Evolutionary conservation across 2,329 filamentous ascomycete species (phyloP).

Genomic region (Pleochaeta shiraiana): DNA sequence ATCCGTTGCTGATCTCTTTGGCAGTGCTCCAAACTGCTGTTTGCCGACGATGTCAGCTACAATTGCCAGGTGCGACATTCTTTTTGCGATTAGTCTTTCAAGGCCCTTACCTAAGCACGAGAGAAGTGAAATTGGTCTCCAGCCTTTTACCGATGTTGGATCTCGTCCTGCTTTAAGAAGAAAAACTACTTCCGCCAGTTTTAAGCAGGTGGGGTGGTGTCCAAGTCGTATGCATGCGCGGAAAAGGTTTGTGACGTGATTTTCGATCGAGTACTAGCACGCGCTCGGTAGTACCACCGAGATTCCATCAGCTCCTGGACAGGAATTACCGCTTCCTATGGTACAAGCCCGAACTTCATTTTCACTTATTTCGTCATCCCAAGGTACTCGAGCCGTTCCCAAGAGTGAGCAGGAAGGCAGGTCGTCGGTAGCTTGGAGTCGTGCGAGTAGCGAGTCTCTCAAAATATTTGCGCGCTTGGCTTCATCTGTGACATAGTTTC

Average conservation of each 20-base stretch:
- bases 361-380: background rate
- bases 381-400: background rate
- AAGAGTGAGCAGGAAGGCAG: background rate
- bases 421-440: background rate
- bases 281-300: background rate
- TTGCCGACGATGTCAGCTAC: background rate
- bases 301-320: background rate
- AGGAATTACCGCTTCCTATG: background rate
- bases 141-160: no score
- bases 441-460: background rate
- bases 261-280: background rate
- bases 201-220: background rate
- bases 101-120: no score
- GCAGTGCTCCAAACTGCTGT: background rate
- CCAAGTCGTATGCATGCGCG: background rate
- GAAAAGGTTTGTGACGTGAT: background rate
- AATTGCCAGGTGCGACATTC: background rate
- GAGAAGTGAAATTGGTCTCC: no score
- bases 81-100: background rate
- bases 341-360: background rate
- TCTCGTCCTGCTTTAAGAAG: background rate
- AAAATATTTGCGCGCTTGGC: background rate
- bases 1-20: background rate
- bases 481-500: background rate
- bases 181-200: no score